Evolutionary conservation across 768 basidiomycete species (phyloP), one percentile per base, ranked within the genome.

Genomic region (Boletus tylopilopsis): DNA sequence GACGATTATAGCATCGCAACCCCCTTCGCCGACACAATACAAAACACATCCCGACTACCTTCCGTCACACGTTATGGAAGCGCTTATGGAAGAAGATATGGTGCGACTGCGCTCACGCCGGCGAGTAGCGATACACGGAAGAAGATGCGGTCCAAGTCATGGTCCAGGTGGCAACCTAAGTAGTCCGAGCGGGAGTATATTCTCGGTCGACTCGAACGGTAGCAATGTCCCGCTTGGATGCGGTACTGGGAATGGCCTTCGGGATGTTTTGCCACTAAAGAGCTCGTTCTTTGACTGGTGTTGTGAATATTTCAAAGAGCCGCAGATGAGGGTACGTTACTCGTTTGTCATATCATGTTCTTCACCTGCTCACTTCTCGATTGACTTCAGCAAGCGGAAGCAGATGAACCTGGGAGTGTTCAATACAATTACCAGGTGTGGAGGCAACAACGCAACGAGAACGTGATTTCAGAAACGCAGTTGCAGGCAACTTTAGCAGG

Each of bases 261-360:
- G 87, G 50, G 89, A 95, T 66, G 81, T 87, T 3, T 67, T 98
- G 54, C 96, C 96, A 0, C 68, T 99, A 60, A 92, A 90, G 70
- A 94, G 92, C 63, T 76, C 81, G 9, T 95, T 90, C 71, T 99
- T 87, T 63, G 95, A 97, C 62, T 97, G 93, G 90, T 93, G 93
- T 51, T 81, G 83, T 61, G 94, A 98, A 64, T 98, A 98, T 66
- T 99, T 97, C 73, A 93, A 88, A 54, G 94, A 97, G 66, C 93
- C 95, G 4, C 96, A 99, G 68, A 98, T 99, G 95, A 85, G 92
- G 76, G 94, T 95, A 64, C 61, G 82, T 59, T 13, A 29, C 34
- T 23, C 18, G 50, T 43, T 35, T n/a, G 10, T 30, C 15, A 40
- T n/a, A 9, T 30, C 15, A 40, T 47, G 13, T 40, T 29, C n/a